Evolutionary conservation across 2,329 filamentous ascomycete genomes (phyloP).

Genomic region (Exophiala phaeomuriformis): DNA sequence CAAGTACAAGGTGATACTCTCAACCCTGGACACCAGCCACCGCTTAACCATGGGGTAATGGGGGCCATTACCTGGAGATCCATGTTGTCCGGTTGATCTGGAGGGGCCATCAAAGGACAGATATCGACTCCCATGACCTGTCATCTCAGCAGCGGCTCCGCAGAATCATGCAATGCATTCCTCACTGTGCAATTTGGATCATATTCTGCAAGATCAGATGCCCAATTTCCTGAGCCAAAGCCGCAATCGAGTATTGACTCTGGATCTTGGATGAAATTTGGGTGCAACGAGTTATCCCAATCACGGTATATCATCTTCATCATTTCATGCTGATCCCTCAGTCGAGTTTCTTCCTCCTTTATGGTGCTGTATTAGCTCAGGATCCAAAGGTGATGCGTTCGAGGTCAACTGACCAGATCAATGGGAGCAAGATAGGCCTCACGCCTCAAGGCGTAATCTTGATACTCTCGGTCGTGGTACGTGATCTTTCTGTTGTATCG

Average conservation of each 20-base stretch:
- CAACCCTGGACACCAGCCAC: not conserved
- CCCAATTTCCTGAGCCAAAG: slow-evolving; percentile 18
- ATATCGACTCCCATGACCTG: slow-evolving; percentile 18
- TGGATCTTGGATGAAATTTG: slow-evolving; percentile 10
- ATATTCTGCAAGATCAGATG: slow-evolving; percentile 12
- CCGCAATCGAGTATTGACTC: slow-evolving; percentile 15
- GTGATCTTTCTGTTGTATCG: slow-evolving; percentile 10
- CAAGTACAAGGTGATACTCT: too few relatives aligned
- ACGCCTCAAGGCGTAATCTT: slow-evolving; percentile 14
- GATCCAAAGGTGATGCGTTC: not conserved
- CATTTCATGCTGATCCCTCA: slow-evolving; percentile 16
- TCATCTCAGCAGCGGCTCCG: not conserved
- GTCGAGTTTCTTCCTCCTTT: slow-evolving; percentile 15
- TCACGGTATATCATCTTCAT: slow-evolving; percentile 15
- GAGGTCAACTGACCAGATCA: slow-evolving; percentile 8
- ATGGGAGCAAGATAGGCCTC: slow-evolving; percentile 15
- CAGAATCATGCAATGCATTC: not conserved
- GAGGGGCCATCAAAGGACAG: slow-evolving; percentile 9
- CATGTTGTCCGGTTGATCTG: slow-evolving; percentile 13
- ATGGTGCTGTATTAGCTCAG: not conserved
- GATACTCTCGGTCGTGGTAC: slow-evolving; percentile 15
- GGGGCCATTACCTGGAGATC: slow-evolving; percentile 11
- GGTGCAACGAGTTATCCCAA: slow-evolving; percentile 14
- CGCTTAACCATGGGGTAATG: not conserved
- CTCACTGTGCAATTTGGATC: slow-evolving; percentile 14